Evolutionary conservation across 2,329 filamentous ascomycete genomes (phyloP).

Genomic region (Stemphylium vesicarium): DNA sequence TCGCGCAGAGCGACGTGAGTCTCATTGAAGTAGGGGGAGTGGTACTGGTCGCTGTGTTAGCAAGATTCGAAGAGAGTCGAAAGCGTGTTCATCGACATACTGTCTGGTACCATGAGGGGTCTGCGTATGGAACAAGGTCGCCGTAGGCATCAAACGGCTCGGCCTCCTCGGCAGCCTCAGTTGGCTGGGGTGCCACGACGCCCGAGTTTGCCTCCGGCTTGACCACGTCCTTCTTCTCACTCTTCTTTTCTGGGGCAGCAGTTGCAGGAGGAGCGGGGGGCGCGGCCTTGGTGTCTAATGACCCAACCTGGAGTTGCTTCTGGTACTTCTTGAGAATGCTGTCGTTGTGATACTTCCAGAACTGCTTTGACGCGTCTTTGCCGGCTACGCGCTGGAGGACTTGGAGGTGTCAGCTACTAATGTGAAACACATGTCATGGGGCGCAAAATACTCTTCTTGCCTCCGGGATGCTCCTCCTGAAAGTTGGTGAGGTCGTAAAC

Average conservation of each 20-base stretch:
- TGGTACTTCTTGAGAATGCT: constrained; percentile 68
- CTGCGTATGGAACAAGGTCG: constrained; percentile 85
- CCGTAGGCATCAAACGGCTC: constrained; percentile 86
- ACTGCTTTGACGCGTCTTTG: constrained; percentile 72
- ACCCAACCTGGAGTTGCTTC: constrained; percentile 67
- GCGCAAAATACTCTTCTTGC: constrained; percentile 68
- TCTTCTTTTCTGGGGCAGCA: constrained; percentile 54
- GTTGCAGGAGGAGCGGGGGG: constrained; percentile 59
- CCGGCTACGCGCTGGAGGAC: constrained; percentile 69
- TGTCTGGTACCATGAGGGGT: constrained; percentile 93
- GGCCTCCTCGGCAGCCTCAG: constrained; percentile 58
- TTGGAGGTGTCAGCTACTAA: constrained; percentile 39
- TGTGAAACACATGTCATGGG: not conserved
- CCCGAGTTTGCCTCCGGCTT: constrained; percentile 67
- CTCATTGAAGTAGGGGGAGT: constrained; percentile 96
- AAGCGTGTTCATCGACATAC: constrained; percentile 60
- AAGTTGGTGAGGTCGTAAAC: constrained; percentile 89
- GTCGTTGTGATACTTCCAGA: constrained; percentile 70
- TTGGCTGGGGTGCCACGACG: constrained; percentile 50
- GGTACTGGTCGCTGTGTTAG: constrained; percentile 66
- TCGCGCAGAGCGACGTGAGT: constrained; percentile 87
- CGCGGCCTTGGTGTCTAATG: constrained; percentile 79
- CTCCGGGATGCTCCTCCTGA: constrained; percentile 65
- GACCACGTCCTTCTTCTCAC: constrained; percentile 56
- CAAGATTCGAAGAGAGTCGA: not conserved